These are phyloP conservation scores for Taxillus chinensis DNA, from an alignment of 164 flowering plant species.

Conservation along the genomic window DNA sequence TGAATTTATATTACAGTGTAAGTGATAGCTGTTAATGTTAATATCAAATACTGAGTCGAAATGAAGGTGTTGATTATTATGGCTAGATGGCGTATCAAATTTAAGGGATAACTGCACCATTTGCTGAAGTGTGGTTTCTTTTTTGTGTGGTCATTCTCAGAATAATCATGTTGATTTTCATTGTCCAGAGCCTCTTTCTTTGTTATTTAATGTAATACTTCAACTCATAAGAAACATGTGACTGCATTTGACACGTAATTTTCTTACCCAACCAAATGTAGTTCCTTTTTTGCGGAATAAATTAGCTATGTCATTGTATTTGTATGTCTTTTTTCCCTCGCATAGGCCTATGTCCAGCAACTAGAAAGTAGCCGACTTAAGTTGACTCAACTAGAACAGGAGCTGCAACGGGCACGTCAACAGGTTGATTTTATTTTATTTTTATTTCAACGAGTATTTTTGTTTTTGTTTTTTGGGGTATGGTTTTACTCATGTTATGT, in stretches of 20 bases:
- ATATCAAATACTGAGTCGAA: too few species aligned
- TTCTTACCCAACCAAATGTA: background rate
- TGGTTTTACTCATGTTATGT: background rate
- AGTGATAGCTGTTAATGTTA: too few species aligned
- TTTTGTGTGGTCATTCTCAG: too few species aligned
- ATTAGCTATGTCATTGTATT: background rate
- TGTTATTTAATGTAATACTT: background rate
- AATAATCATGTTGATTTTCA: too few species aligned
- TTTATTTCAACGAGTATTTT: background rate
- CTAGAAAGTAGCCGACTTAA: conserved; percentile 51
- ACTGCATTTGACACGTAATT: background rate
- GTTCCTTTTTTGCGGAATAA: background rate
- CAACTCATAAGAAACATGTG: background rate
- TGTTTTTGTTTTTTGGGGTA: background rate
- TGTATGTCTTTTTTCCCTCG: conserved; percentile 2
- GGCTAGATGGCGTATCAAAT: too few species aligned
- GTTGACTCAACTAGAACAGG: conserved; percentile 49
- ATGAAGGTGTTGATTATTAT: too few species aligned
- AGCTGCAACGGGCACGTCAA: conserved; percentile 48
- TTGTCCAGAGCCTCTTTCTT: too few species aligned
- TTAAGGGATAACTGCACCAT: too few species aligned
- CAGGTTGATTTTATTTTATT: conserved; percentile 28
- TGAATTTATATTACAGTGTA: background rate
- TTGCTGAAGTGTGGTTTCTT: too few species aligned
- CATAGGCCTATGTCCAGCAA: conserved; percentile 50